Percentiles rank a stretch among this genome's conserved stretches.
These are phyloP conservation scores for Trichoderma endophyticum DNA, from an alignment of 2,329 filamentous ascomycete genomes.

Conservation along the genomic window DNA sequence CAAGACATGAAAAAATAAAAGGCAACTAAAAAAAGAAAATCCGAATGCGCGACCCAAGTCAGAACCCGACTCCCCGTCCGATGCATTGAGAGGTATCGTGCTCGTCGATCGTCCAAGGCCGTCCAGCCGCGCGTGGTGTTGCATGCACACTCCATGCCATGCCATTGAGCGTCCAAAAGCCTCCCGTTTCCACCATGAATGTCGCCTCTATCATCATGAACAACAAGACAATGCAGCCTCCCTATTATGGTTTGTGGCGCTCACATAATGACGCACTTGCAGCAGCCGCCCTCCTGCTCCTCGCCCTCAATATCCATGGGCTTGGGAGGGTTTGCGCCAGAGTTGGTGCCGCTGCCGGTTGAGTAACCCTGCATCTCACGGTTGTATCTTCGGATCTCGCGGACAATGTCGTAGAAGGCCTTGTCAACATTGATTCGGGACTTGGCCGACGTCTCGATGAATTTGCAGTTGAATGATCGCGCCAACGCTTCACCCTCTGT, in stretches of 20 bases:
- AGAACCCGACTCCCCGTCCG: slow-evolving; percentile 39
- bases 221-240: neutral
- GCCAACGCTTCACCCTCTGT: slow-evolving; percentile 88
- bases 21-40: slow-evolving; percentile 21
- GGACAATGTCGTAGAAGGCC: slow-evolving; percentile 96
- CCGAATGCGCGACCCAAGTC: slow-evolving; percentile 30
- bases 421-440: slow-evolving; percentile 97
- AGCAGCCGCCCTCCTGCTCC: slow-evolving; percentile 71
- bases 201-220: slow-evolving; percentile 16
- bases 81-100: slow-evolving; percentile 34
- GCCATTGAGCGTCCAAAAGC: slow-evolving; percentile 11
- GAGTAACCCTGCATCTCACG: slow-evolving; percentile 93
- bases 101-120: slow-evolving; percentile 23
- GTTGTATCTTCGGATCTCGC: slow-evolving; percentile 97
- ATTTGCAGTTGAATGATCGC: slow-evolving; percentile 88
- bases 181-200: slow-evolving; percentile 18
- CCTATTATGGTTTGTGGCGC: neutral
- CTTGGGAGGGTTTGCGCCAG: slow-evolving; percentile 59
- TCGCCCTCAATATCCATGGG: slow-evolving; percentile 78
- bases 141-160: neutral
- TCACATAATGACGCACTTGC: slow-evolving; percentile 85
- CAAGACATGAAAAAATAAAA: slow-evolving; percentile 23
- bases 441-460: slow-evolving; percentile 98
- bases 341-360: slow-evolving; percentile 62
- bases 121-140: slow-evolving; percentile 12